Evolutionary conservation across 805 yeast species (phyloP).

Genomic region (Metschnikowia baotianmanensis): DNA sequence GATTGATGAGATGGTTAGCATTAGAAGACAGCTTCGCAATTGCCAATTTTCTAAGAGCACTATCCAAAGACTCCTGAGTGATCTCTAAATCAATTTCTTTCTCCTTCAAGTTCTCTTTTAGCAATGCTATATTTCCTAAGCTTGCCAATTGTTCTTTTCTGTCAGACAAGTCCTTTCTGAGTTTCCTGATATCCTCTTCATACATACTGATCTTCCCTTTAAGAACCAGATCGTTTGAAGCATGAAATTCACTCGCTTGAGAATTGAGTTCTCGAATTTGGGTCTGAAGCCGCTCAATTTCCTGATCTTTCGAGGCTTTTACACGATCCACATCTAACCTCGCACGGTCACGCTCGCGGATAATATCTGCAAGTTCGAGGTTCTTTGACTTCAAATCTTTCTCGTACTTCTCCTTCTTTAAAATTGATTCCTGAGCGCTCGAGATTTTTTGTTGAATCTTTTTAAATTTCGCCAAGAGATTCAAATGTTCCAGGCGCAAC

Average conservation of each 20-base stretch:
- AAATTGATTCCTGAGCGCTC: conserved; percentile 84
- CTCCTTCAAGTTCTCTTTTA: conserved; percentile 51
- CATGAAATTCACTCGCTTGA: conserved; percentile 57
- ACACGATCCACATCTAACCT: conserved; percentile 74
- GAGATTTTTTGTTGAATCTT: conserved; percentile 83
- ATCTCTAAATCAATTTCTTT: conserved; percentile 79
- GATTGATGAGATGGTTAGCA: conserved; percentile 45
- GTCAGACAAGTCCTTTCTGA: conserved; percentile 37
- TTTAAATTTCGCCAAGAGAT: conserved; percentile 71
- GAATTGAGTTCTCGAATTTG: conserved; percentile 60
- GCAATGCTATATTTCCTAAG: conserved; percentile 25
- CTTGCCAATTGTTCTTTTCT: conserved; percentile 24
- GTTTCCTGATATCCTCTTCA: conserved; percentile 55
- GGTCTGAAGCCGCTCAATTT: conserved; percentile 62
- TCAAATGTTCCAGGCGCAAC: conserved; percentile 87
- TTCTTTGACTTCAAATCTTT: conserved; percentile 81
- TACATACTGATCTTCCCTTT: conserved; percentile 59
- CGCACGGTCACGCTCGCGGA: conserved; percentile 86
- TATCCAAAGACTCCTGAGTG: conserved; percentile 75
- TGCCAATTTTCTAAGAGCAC: conserved; percentile 60
- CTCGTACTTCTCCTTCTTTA: conserved; percentile 78
- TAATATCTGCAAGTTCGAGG: conserved; percentile 82
- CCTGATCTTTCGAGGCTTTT: conserved; percentile 61
- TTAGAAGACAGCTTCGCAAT: conserved; percentile 49
- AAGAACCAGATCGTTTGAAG: conserved; percentile 61